Evolutionary conservation across 495 filamentous ascomycete genomes (phyloP).

Genomic region (Penicillium daleae): DNA sequence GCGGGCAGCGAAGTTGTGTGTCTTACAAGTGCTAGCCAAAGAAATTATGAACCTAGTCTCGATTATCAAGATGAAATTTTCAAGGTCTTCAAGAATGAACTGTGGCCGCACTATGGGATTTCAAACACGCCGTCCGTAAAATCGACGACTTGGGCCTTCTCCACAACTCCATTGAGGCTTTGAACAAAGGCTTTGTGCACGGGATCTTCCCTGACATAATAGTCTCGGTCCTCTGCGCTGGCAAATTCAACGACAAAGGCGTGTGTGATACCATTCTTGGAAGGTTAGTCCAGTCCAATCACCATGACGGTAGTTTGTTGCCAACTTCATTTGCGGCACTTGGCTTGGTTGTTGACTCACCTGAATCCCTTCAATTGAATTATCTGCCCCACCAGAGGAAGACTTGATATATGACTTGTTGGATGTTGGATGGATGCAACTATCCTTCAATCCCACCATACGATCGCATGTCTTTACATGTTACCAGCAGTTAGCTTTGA

Average conservation of each 20-base stretch:
- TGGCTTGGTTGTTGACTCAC: slow-evolving; percentile 40
- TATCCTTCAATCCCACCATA: slow-evolving; percentile 44
- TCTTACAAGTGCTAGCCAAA: too few relatives aligned
- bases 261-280: slow-evolving; percentile 37
- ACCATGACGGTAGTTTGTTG: too few relatives aligned
- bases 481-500: neutral
- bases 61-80: too few relatives aligned
- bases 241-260: slow-evolving; percentile 49
- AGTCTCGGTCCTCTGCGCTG: slow-evolving; percentile 44
- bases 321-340: neutral
- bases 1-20: too few relatives aligned
- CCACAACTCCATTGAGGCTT: slow-evolving; percentile 35
- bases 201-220: slow-evolving; percentile 48
- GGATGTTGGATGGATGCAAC: slow-evolving; percentile 49
- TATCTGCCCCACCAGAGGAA: slow-evolving; percentile 62
- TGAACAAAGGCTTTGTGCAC: slow-evolving; percentile 42
- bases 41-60: too few relatives aligned
- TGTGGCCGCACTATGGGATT: slow-evolving; percentile 1
- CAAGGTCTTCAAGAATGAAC: neutral
- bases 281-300: neutral
- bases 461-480: slow-evolving; percentile 30
- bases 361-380: slow-evolving; percentile 65
- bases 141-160: slow-evolving; percentile 49
- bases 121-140: slow-evolving; percentile 38
- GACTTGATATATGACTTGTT: slow-evolving; percentile 55